A percentile compares a stretch with the other conserved stretches of the same genome.
Evolutionary conservation across 352 stramenopile species (phyloP).

Genomic region (Pythium dissotocum): DNA sequence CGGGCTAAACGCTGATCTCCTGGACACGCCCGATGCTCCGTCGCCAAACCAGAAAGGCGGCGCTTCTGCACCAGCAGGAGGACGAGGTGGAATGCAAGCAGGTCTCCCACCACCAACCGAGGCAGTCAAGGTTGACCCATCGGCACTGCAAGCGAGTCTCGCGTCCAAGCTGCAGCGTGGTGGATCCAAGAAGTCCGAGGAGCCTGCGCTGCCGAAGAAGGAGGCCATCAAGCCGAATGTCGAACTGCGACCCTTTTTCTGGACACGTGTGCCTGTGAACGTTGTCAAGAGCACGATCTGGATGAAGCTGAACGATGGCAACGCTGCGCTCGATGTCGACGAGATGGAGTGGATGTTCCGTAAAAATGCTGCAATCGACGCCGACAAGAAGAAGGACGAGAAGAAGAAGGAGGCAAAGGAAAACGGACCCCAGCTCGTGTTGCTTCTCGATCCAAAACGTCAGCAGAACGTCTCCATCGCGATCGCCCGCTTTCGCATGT

Average conservation of each 20-base stretch:
- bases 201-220: constrained; percentile 84
- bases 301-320: constrained; percentile 80
- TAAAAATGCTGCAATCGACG: constrained; percentile 64
- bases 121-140: constrained; percentile 69
- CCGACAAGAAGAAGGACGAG: constrained; percentile 71
- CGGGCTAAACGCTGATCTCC: constrained; percentile 58
- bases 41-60: constrained; percentile 62
- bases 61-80: constrained; percentile 9
- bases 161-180: constrained; percentile 47
- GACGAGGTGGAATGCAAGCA: constrained; percentile 37
- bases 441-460: constrained; percentile 95
- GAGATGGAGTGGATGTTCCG: constrained; percentile 91
- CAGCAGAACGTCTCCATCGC: constrained; percentile 98
- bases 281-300: constrained; percentile 86
- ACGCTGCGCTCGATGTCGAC: constrained; percentile 65
- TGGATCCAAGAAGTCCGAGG: constrained; percentile 55
- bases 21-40: constrained; percentile 72
- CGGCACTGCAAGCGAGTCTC: constrained; percentile 62
- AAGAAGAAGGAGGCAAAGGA: constrained; percentile 75
- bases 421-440: constrained; percentile 59
- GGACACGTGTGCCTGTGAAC: constrained; percentile 85
- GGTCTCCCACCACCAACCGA: constrained; percentile 62
- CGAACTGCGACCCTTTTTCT: constrained; percentile 87
- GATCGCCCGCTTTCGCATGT: constrained; percentile 95
- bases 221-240: constrained; percentile 85